A percentile compares a stretch with the other conserved stretches of the same genome.
Evolutionary conservation across 805 yeast species (phyloP).

Genomic region (Scheffersomyces ergatensis): DNA sequence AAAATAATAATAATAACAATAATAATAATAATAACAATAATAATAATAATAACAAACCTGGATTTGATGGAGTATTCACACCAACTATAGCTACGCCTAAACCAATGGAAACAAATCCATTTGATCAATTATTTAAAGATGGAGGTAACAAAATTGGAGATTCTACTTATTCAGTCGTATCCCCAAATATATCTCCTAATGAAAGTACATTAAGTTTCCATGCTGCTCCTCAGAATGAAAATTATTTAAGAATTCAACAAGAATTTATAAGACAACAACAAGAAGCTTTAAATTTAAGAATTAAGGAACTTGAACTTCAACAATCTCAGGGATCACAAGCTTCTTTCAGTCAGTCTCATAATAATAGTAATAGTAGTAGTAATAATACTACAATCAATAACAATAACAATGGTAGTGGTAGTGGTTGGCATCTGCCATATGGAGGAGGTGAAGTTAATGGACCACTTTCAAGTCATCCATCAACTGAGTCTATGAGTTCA

Average conservation of each 20-base stretch:
- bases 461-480: neutral
- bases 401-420: too few relatives aligned
- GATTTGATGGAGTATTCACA: slow-evolving; percentile 28
- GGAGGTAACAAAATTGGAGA: neutral
- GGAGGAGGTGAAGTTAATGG: neutral
- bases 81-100: slow-evolving; percentile 35
- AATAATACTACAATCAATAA: too few relatives aligned
- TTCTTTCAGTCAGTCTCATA: too few relatives aligned
- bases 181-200: slow-evolving; percentile 8
- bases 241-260: slow-evolving; percentile 35
- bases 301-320: slow-evolving; percentile 3
- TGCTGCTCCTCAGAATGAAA: neutral
- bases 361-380: too few relatives aligned
- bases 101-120: slow-evolving; percentile 33
- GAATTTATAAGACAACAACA: slow-evolving; percentile 37
- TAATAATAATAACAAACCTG: neutral
- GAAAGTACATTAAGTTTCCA: neutral
- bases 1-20: neutral
- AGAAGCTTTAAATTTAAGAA: slow-evolving; percentile 10
- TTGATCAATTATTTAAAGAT: slow-evolving; percentile 25
- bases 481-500: slow-evolving; percentile 7
- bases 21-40: neutral
- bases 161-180: neutral
- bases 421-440: neutral
- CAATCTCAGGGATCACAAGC: neutral